phyloP scores from a whole-genome alignment of 495 filamentous ascomycete species.

The Neurospora cerealis region DNA sequence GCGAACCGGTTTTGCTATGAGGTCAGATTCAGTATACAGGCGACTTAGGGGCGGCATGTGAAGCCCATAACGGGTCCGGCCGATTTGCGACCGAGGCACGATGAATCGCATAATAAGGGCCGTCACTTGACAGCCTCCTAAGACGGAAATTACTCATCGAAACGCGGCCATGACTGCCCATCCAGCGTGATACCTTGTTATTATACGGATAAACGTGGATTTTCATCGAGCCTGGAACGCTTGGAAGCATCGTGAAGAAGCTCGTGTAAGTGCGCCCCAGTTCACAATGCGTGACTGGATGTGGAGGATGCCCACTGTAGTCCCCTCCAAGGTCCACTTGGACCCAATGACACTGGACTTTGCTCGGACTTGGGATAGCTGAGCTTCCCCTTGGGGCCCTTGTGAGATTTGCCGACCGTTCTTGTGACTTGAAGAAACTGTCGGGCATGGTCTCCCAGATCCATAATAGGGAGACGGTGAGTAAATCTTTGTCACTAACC shows the following conservation, averaged over 20 bases:
- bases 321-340: not conserved
- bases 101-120: not conserved
- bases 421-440: not conserved
- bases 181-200: not conserved
- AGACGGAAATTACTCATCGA: not conserved
- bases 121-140: not conserved
- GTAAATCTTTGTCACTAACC: not conserved
- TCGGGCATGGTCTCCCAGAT: not conserved
- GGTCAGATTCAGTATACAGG: not conserved
- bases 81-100: not conserved
- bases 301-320: not conserved
- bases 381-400: not conserved
- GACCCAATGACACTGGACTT: not conserved
- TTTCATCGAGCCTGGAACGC: not conserved
- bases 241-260: not conserved
- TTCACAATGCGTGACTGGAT: not conserved
- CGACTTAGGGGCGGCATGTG: not conserved
- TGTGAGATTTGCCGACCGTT: not conserved
- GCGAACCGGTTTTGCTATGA: not conserved
- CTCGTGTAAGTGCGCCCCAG: not conserved
- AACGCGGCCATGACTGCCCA: not conserved
- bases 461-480: not conserved
- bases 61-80: not conserved
- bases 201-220: not conserved
- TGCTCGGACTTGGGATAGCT: not conserved